These are phyloP conservation scores for Tetradesmus obliquus DNA, from an alignment of 139 green algal genomes.

Conservation along the genomic window DNA sequence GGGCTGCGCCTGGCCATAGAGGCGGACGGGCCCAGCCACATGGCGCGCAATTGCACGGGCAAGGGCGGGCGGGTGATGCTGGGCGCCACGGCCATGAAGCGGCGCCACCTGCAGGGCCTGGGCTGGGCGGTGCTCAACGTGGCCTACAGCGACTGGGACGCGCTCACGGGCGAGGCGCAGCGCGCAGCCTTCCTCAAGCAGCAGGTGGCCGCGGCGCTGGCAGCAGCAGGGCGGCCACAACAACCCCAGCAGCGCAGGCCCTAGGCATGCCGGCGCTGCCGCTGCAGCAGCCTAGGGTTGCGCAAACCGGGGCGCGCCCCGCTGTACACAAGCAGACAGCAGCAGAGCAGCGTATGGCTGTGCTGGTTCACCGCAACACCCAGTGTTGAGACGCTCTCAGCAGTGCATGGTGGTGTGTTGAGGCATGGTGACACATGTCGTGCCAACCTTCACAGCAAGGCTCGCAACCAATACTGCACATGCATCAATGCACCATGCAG, in stretches of 20 bases:
- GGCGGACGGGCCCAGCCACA: conserved; percentile 72
- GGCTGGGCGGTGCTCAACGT: conserved; percentile 66
- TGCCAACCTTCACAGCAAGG: too few species aligned
- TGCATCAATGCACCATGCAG: too few species aligned
- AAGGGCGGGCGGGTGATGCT: conserved; percentile 20
- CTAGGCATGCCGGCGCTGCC: too few species aligned
- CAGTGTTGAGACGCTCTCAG: too few species aligned
- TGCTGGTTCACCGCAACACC: too few species aligned
- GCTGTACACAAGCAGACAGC: too few species aligned
- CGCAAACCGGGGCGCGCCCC: too few species aligned
- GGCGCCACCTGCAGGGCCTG: conserved; percentile 60
- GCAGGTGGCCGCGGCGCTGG: background rate
- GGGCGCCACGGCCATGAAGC: conserved; percentile 68
- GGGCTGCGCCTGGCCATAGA: conserved; percentile 61
- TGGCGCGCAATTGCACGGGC: conserved; percentile 49
- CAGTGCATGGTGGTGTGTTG: too few species aligned
- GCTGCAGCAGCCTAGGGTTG: too few species aligned
- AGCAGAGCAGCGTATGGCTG: too few species aligned
- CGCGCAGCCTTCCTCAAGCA: conserved; percentile 37
- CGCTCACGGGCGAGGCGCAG: background rate
- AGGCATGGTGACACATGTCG: too few species aligned
- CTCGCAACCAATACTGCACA: too few species aligned
- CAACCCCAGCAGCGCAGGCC: background rate
- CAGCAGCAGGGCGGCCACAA: background rate
- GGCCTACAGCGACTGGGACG: conserved; percentile 52